Evolutionary conservation across 768 basidiomycete species (phyloP), one percentile per base, ranked within the genome.

Genomic region (Suillus luteus): DNA sequence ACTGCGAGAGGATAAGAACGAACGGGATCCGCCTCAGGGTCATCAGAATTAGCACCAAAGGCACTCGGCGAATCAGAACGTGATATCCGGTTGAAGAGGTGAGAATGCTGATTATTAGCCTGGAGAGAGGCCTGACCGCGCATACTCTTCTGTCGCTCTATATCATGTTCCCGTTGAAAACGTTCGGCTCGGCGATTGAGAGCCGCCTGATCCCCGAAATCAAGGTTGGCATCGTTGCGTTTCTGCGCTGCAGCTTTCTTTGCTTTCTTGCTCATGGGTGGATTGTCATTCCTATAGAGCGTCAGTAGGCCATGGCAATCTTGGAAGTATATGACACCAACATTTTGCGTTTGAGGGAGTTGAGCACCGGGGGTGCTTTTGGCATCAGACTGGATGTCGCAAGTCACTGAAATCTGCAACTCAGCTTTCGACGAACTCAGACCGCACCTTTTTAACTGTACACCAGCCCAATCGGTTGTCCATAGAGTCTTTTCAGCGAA

Each of bases 381-480:
- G 86, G 86, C 37, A 85, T 66, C 31, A 93, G 75, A 75, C 88
- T 89, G 70, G 38, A 69, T 62, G 5, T 49, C 65, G 43, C 64
- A 48, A 66, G 67, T 72, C 74, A 70, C 63, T 69, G 63, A 68
- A 64, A 69, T 60, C 59, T 60, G 63, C 37, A 64, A 62, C 44
- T 33, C 37, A 59, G 59, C 64, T n/a, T 8, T 48, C 41, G 10
- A 64, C 14, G 46, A 33, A 51, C 38, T 27, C 22, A 54, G 33
- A 63, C 59, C 62, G 61, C 62, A 95, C 96, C 91, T 91, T 81
- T 93, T 84, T 62, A 99, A 81, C 77, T 96, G 91, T 40, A 95
- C 85, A 38, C 85, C 89, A 11, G 83, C 79, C 97, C 97, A 99
- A 76, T 99, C 94, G 63, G 91, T 96, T n/a, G 92, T 91, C 86